Evolutionary conservation across 2,329 filamentous ascomycete genomes (phyloP), one percentile per base, ranked within the genome.

Genomic region (Lecanicillium sp.): DNA sequence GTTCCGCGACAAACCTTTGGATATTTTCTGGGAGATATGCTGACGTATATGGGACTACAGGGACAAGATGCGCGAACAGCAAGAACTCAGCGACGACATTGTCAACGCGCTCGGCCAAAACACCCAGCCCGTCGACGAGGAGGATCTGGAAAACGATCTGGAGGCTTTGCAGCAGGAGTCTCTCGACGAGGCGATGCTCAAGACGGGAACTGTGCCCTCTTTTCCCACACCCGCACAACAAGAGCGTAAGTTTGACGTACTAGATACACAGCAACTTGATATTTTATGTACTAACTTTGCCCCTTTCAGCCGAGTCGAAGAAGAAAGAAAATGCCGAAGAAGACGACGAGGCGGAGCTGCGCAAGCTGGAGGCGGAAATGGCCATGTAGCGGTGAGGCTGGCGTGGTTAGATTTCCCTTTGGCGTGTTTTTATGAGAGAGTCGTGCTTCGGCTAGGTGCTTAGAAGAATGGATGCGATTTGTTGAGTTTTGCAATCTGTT

Each of bases 291-390:
- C 38, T 41, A 33, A 41, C 33, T 6, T 4, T 4, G 18, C 11
- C 15, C n/a, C n/a, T 25, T n/a, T 36, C 16, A 41, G 38, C 38
- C 29, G 38, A 36, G 19, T 51, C 58, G 22, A 53, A 39, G 47
- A 58, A 53, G 51, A 55, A 52, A 40, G 51, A 76, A 49, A 64
- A 66, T 44, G 59, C 57, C 57, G 87, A 95, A 60, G 89, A 95
- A 60, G 90, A 96, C 72, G 92, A 96, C 58, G 90, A 96, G 62
- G 90, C 83, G 53, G 90, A 96, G 67, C 70, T 96, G 56, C 78
- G 83, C 63, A 95, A 92, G 66, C 64, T 98, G 51, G 88, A 94
- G 60, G 89, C 87, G 27, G 90, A 95, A 64, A 96, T 96, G 90
- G 89, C 89, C 48, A 95, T 95, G 83, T 94, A 6, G 22, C 22